A percentile compares a stretch with the other conserved stretches of the same genome.
These are phyloP conservation scores for Musa beccarii DNA, from an alignment of 176 grass and related monocot species.

Conservation along the genomic window DNA sequence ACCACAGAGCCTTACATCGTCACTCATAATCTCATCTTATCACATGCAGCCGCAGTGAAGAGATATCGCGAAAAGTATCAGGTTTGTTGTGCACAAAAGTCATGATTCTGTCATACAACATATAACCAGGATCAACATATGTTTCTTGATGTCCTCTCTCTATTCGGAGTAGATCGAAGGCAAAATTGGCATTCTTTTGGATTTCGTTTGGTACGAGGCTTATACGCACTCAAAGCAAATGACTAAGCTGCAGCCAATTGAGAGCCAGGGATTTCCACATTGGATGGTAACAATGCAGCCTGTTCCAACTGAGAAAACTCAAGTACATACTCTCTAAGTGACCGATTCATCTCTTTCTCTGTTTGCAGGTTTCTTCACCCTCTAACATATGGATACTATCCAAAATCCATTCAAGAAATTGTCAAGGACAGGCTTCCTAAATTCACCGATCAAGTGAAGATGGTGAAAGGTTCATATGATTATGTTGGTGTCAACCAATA, in stretches of 20 bases:
- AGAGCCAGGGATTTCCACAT: conserved; percentile 88
- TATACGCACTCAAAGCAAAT: conserved; percentile 55
- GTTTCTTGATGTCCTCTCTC: not conserved
- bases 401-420: conserved; percentile 39
- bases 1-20: conserved; percentile 48
- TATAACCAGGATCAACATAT: too few species aligned
- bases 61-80: conserved; percentile 52
- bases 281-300: conserved; percentile 43
- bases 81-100: not conserved
- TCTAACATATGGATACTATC: conserved; percentile 49
- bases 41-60: conserved; percentile 53
- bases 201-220: conserved; percentile 70
- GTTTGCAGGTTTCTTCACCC: conserved; percentile 45
- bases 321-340: too few species aligned
- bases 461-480: conserved; percentile 47
- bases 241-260: conserved; percentile 63
- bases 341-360: not conserved
- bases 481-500: conserved; percentile 62
- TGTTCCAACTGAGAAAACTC: too few species aligned
- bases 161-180: conserved; percentile 29
- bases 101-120: too few species aligned
- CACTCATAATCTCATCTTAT: conserved; percentile 47
- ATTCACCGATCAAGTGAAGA: conserved; percentile 36
- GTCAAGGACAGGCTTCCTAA: conserved; percentile 53
- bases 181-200: too few species aligned